Evolutionary conservation across 768 basidiomycete species (phyloP), one percentile per base, ranked within the genome.

Genomic region (Agrocybe chaxingu): DNA sequence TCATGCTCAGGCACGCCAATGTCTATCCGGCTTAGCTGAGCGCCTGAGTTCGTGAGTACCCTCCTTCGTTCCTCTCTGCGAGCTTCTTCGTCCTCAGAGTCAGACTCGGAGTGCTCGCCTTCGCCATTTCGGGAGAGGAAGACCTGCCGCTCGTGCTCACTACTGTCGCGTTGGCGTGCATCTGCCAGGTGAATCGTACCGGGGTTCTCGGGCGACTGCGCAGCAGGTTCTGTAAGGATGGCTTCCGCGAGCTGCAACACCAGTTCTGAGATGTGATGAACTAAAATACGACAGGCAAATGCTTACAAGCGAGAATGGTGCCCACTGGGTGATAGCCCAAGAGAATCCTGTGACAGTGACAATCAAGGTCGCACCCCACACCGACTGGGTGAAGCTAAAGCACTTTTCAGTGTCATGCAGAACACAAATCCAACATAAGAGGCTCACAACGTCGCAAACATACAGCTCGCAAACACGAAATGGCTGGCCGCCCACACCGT

Each of bases 271-370:
- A 24, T 16, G 38, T 8, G 39, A 29, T 33, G 1, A 24, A 5
- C 4, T 16, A 16, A 9, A 19, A 3, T 35, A 9, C 8, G 24
- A 33, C 5, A 24, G 1, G 50, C 6, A 36, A 29, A 29, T 12
- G 70, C 82, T 42, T 56, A 95, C 92, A 61, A 98, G 67, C 0
- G 92, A 84, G 68, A 92, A 96, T 2, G 95, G 95, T 3, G 85
- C 92, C 96, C 95, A 98, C 66, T 88, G 87, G 0, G 86, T 81
- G 45, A 98, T 77, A 4, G 93, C 92, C 91, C 89, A 97, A n/a
- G 89, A 87, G 58, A 97, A 87, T 0, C 96, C 96, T 6, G 86
- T 85, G 9, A 89, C 57, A 7, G 85, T 79, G 45, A 97, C 81
- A 52, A 98, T 76, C 9, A 84, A 49, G 0, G 88, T 92, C 12